These are phyloP conservation scores for Thalia dealbata DNA, from an alignment of 176 grass and related monocot species.

Conservation along the genomic window DNA sequence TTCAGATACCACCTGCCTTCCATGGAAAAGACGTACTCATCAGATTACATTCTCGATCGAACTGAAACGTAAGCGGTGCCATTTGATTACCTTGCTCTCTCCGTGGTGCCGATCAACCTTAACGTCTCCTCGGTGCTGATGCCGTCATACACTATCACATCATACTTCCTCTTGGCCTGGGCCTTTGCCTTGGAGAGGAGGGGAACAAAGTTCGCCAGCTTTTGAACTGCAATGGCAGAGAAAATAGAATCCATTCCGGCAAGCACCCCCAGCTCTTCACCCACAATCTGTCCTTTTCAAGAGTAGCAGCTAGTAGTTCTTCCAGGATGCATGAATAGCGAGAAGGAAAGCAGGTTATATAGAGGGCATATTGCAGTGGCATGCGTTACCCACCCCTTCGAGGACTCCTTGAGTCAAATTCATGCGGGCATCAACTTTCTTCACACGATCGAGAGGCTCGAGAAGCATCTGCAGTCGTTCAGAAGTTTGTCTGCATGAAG, in stretches of 20 bases:
- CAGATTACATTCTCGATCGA: conserved; percentile 4
- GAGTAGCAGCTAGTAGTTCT: conserved; percentile 26
- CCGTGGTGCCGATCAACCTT: conserved; percentile 55
- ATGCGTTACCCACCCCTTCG: conserved; percentile 43
- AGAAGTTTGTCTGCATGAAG: not conserved
- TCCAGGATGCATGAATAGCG: not conserved
- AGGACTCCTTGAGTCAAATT: conserved; percentile 91
- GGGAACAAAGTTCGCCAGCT: conserved; percentile 61
- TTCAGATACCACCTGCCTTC: conserved; percentile 80
- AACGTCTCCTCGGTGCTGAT: conserved; percentile 69
- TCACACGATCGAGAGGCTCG: conserved; percentile 68
- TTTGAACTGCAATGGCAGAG: conserved; percentile 61
- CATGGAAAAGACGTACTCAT: conserved; percentile 15
- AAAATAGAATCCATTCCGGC: conserved; percentile 72
- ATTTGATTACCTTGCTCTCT: conserved; percentile 75
- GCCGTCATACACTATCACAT: conserved; percentile 77
- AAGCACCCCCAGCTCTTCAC: conserved; percentile 88
- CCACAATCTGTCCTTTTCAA: conserved; percentile 71
- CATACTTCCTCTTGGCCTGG: conserved; percentile 54
- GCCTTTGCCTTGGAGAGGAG: conserved; percentile 29
- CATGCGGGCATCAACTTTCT: conserved; percentile 63
- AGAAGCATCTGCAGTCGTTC: conserved; percentile 53
- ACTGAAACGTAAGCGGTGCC: conserved; percentile 12
- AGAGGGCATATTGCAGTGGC: not conserved
- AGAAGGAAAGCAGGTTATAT: not conserved